These are phyloP conservation scores for Metroxylon sagu DNA, from an alignment of 176 grass and related monocot genomes.

Conservation along the genomic window DNA sequence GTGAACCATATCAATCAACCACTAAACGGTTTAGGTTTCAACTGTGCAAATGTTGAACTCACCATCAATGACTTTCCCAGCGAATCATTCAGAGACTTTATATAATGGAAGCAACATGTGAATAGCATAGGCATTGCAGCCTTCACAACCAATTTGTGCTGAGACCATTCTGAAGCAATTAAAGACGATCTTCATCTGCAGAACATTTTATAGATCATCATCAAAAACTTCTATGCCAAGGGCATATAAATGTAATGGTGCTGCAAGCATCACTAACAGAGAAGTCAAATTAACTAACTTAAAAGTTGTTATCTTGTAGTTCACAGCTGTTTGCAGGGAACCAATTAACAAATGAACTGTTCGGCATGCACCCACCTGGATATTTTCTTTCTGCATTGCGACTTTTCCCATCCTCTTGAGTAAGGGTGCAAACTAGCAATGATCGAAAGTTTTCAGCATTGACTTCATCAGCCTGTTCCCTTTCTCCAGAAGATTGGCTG, in stretches of 20 bases:
- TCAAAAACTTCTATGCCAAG: too few species aligned
- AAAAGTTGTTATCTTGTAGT: too few species aligned
- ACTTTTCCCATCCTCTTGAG: slow-evolving; percentile 91
- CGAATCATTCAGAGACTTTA: slow-evolving; percentile 93
- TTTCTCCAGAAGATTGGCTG: slow-evolving; percentile 16
- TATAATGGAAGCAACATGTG: slow-evolving; percentile 66
- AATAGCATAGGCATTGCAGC: slow-evolving; percentile 49
- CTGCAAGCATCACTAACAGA: too few species aligned
- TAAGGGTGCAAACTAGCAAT: slow-evolving; percentile 59
- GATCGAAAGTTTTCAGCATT: slow-evolving; percentile 38
- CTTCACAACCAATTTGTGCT: slow-evolving; percentile 49
- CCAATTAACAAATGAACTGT: too few species aligned
- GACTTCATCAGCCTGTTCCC: slow-evolving; percentile 26
- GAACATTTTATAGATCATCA: background rate
- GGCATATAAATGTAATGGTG: too few species aligned
- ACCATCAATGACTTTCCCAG: slow-evolving; percentile 82
- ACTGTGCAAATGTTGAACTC: slow-evolving; percentile 21
- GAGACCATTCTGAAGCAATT: slow-evolving; percentile 68
- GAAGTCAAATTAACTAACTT: too few species aligned
- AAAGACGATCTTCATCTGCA: slow-evolving; percentile 73
- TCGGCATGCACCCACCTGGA: slow-evolving; percentile 35
- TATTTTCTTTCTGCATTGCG: slow-evolving; percentile 68
- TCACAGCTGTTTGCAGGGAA: too few species aligned
- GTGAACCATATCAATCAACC: too few species aligned
- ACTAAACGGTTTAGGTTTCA: too few species aligned